Evolutionary conservation across 202 grass and related monocot species (phyloP).

Genomic region (Elaeis oleifera): DNA sequence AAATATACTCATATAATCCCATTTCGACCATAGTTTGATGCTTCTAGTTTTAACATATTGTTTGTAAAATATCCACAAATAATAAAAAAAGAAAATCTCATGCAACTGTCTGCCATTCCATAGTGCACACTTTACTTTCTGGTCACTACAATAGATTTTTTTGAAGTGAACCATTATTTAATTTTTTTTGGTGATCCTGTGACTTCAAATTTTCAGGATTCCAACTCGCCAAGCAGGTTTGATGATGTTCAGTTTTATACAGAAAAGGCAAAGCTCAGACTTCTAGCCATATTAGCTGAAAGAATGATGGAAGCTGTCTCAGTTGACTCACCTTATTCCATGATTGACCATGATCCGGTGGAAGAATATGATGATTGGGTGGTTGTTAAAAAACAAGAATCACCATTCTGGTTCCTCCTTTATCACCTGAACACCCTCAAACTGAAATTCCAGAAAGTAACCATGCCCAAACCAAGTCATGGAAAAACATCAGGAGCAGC

Average conservation of each 20-base stretch:
- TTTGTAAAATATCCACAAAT: too few species aligned
- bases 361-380: constrained; percentile 65
- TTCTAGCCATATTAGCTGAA: constrained; percentile 13
- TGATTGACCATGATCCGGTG: constrained; percentile 6
- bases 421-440: constrained; percentile 33
- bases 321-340: constrained; percentile 20
- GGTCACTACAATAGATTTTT: too few species aligned
- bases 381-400: constrained; percentile 75
- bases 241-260: not conserved
- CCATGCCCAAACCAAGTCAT: constrained; percentile 16
- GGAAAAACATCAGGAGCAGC: not conserved
- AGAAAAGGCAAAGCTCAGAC: not conserved
- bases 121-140: too few species aligned
- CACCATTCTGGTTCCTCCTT: constrained; percentile 52
- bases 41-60: too few species aligned
- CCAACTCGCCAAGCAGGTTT: not conserved
- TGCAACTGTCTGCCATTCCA: too few species aligned
- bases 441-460: constrained; percentile 9
- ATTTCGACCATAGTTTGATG: too few species aligned
- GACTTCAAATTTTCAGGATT: too few species aligned
- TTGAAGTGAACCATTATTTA: too few species aligned
- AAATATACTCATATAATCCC: too few species aligned
- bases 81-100: too few species aligned
- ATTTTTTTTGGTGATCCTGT: too few species aligned
- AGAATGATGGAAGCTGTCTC: constrained; percentile 12